Conservation (phyloP, 805 yeast genomes). For the Vanderwaltozyma polyspora region DNA sequence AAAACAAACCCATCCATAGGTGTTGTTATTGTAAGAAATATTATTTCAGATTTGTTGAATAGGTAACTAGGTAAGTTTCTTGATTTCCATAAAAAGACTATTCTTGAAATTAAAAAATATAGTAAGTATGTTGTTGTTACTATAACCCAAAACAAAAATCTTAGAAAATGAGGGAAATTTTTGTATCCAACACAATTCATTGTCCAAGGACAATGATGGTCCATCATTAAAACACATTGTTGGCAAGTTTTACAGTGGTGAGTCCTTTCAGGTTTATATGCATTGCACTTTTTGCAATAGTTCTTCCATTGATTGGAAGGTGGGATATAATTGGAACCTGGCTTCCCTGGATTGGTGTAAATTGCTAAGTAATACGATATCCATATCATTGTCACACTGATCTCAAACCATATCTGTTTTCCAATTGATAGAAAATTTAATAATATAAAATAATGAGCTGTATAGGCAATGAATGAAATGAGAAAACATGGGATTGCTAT, state of each 20-base stretch:
- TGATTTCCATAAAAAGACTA: slow-evolving; percentile 34
- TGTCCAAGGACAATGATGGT: slow-evolving; percentile 93
- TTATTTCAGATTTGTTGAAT: slow-evolving; percentile 40
- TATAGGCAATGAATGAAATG: slow-evolving; percentile 50
- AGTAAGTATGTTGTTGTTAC: slow-evolving; percentile 39
- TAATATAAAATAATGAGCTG: slow-evolving; percentile 48
- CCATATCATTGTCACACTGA: slow-evolving; percentile 51
- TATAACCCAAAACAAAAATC: slow-evolving; percentile 63
- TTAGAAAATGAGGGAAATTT: slow-evolving; percentile 68
- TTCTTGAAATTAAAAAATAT: slow-evolving; percentile 32
- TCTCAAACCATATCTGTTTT: slow-evolving; percentile 38
- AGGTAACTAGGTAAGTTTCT: slow-evolving; percentile 47
- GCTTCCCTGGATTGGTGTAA: slow-evolving; percentile 52
- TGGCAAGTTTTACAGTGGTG: slow-evolving; percentile 79
- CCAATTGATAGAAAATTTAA: slow-evolving; percentile 29
- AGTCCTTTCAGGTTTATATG: slow-evolving; percentile 67
- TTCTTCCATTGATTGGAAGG: slow-evolving; percentile 37
- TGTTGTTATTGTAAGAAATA: slow-evolving; percentile 41
- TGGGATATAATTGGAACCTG: slow-evolving; percentile 29
- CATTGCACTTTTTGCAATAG: slow-evolving; percentile 63
- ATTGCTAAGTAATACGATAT: slow-evolving; percentile 65
- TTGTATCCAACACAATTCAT: slow-evolving; percentile 75
- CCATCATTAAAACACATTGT: slow-evolving; percentile 76
- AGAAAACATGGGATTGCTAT: slow-evolving; percentile 50
- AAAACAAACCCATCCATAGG: slow-evolving; percentile 51